Evolutionary conservation across 2,329 filamentous ascomycete genomes (phyloP), one percentile per base, ranked within the genome.

Genomic region (Phyllosticta capitalensis): DNA sequence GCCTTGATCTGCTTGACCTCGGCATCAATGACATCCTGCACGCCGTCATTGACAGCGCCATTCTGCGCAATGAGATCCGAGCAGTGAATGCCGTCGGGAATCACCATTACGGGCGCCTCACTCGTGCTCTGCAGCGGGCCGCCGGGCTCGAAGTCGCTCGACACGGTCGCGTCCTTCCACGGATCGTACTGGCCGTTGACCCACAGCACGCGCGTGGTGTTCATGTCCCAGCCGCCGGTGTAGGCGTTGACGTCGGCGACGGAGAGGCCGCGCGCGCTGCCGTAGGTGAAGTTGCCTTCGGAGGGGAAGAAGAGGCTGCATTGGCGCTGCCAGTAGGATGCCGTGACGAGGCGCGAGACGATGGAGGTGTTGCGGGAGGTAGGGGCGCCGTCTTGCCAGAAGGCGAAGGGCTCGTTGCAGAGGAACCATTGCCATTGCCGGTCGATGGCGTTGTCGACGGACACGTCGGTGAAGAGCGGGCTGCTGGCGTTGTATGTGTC

Each of bases 361-460:
- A 85, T 74, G n/a, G n/a, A n/a, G n/a, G n/a, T n/a, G 73, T 75
- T 2, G 76, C 70, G 0, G 65, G 68, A 58, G 3, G 65, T 53
- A 0, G 82, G 81, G 6, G 81, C 80, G 20, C 78, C 79, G 61
- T 78, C 77, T 67, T 83, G 80, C 76, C 78, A 84, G 68, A 78
- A 82, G 59, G 73, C 79, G 60, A 82, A 79, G n/a, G 83, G 82
- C 67, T 86, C 81, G 66, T 86, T 85, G 74, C 84, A 86, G 1
- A 78, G 74, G 69, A 84, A 77, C 83, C 83, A 86, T 7, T 74
- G 67, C 82, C 82, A 86, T 62, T 83, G 80, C 0, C 81, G 71
- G 63, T 81, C 75, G 33, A 72, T 64, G 0, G 65, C 58, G 66
- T 85, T 84, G 54, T 63, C 63, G 5, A 80, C 71, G 1, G 70